Conservation (phyloP, 2,329 filamentous ascomycete species). For the Penicillium hesseltinei region DNA sequence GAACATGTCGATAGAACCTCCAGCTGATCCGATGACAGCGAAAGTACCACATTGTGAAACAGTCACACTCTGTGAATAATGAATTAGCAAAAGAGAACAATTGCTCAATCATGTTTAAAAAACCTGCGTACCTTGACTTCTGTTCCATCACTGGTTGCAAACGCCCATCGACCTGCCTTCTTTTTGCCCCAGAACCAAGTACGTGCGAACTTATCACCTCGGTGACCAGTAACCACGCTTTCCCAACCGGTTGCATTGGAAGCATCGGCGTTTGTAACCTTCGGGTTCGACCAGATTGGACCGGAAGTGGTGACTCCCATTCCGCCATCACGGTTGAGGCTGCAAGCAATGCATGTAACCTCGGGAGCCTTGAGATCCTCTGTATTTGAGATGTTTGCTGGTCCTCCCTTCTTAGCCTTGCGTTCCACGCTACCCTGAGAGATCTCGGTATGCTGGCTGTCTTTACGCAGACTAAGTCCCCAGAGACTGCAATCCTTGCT, state of each 20-base stretch:
- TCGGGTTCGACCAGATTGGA: slow-evolving; percentile 78
- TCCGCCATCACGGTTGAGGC: slow-evolving; percentile 88
- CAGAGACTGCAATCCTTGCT: slow-evolving; percentile 88
- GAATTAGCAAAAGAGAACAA: slow-evolving; percentile 3
- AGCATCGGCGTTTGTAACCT: slow-evolving; percentile 65
- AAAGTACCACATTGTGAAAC: slow-evolving; percentile 93
- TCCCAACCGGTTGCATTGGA: slow-evolving; percentile 90
- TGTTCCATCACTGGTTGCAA: slow-evolving; percentile 79
- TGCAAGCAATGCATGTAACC: slow-evolving; percentile 87
- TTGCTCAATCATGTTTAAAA: background rate
- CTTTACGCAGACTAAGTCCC: slow-evolving; percentile 92
- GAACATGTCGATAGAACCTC: slow-evolving; percentile 87
- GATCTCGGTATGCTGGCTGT: slow-evolving; percentile 89
- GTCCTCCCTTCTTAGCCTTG: slow-evolving; percentile 72
- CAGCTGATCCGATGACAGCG: slow-evolving; percentile 80
- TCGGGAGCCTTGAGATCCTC: slow-evolving; percentile 75
- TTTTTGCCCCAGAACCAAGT: slow-evolving; percentile 99
- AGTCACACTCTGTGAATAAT: slow-evolving; percentile 64
- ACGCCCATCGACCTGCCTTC: slow-evolving; percentile 86
- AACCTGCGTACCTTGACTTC: slow-evolving; percentile 58
- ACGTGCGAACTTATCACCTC: slow-evolving; percentile 76
- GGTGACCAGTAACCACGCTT: slow-evolving; percentile 90
- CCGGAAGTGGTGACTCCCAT: slow-evolving; percentile 81
- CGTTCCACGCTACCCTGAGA: slow-evolving; percentile 87
- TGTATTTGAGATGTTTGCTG: slow-evolving; percentile 14